A percentile compares a stretch with the other conserved stretches of the same genome.
phyloP scores from a whole-genome alignment of 192 early-diverging fungal species.

The Podochytrium sp. region DNA sequence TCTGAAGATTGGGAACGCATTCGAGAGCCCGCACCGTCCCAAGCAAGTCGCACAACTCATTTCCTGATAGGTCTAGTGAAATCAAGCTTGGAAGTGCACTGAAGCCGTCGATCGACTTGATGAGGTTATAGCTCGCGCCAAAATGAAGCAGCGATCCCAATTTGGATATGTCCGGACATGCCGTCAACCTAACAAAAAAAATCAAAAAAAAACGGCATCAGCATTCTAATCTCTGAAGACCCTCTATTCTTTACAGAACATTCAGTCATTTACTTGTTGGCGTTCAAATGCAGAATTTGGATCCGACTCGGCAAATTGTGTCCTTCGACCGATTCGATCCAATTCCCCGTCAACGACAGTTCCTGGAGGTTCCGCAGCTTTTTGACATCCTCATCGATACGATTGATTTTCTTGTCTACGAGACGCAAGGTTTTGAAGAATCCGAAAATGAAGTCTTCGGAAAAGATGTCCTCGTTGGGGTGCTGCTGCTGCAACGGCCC shows the following conservation, averaged over 20 bases:
- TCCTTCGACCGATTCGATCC: slow-evolving; percentile 26
- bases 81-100: background rate
- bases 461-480: slow-evolving; percentile 1
- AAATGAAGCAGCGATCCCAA: slow-evolving; percentile 32
- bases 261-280: slow-evolving; percentile 35
- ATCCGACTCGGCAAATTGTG: slow-evolving; percentile 30
- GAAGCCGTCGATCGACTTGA: slow-evolving; percentile 20
- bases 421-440: slow-evolving; percentile 40
- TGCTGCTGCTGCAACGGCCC: background rate
- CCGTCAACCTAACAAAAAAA: slow-evolving; percentile 14
- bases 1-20: slow-evolving; percentile 26
- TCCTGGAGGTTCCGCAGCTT: slow-evolving; percentile 30
- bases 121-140: slow-evolving; percentile 37
- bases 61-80: slow-evolving; percentile 38
- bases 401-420: slow-evolving; percentile 16
- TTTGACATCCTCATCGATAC: slow-evolving; percentile 21
- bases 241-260: background rate
- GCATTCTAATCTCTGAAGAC: slow-evolving; percentile 2
- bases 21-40: slow-evolving; percentile 25
- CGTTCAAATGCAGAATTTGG: slow-evolving; percentile 40
- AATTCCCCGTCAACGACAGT: slow-evolving; percentile 42
- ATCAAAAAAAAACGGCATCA: background rate
- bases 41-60: slow-evolving; percentile 20
- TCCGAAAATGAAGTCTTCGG: slow-evolving; percentile 32
- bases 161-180: slow-evolving; percentile 25